Conservation (phyloP, 2,329 filamentous ascomycete genomes). For the Boeremia lycopersici region DNA sequence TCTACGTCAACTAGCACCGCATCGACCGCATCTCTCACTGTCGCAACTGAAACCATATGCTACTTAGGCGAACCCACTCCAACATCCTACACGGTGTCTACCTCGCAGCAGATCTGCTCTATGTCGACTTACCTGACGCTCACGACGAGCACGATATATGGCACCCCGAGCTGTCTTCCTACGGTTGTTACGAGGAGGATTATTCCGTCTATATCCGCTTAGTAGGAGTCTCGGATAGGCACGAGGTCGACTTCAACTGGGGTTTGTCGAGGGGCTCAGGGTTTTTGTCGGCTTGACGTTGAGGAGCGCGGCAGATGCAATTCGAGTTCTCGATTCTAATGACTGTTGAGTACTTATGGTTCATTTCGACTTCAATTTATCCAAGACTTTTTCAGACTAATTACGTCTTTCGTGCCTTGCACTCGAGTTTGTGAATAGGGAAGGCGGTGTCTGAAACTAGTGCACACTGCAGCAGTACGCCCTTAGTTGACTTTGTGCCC, state of each 20-base stretch:
- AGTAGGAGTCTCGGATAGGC: background rate
- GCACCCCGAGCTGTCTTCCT: background rate
- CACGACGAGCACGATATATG: conserved; percentile 3
- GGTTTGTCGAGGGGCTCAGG: too few relatives aligned
- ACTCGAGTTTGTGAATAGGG: too few relatives aligned
- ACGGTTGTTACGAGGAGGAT: background rate
- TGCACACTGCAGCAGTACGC: too few relatives aligned
- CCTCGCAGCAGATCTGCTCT: background rate
- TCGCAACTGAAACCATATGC: background rate
- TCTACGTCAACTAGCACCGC: background rate
- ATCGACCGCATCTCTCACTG: background rate
- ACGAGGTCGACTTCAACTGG: background rate
- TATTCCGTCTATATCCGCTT: background rate
- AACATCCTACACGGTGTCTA: background rate
- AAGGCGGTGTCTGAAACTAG: too few relatives aligned
- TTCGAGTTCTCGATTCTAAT: too few relatives aligned
- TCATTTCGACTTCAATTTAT: too few relatives aligned
- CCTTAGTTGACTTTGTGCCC: too few relatives aligned
- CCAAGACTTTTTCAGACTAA: too few relatives aligned
- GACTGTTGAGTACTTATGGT: too few relatives aligned
- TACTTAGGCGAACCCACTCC: background rate
- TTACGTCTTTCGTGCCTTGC: too few relatives aligned
- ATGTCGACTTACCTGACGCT: background rate
- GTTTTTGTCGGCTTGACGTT: too few relatives aligned
- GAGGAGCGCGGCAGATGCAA: too few relatives aligned